Evolutionary conservation across 768 basidiomycete species (phyloP), one percentile per base, ranked within the genome.

Genomic region (Pleurotus pulmonarius): DNA sequence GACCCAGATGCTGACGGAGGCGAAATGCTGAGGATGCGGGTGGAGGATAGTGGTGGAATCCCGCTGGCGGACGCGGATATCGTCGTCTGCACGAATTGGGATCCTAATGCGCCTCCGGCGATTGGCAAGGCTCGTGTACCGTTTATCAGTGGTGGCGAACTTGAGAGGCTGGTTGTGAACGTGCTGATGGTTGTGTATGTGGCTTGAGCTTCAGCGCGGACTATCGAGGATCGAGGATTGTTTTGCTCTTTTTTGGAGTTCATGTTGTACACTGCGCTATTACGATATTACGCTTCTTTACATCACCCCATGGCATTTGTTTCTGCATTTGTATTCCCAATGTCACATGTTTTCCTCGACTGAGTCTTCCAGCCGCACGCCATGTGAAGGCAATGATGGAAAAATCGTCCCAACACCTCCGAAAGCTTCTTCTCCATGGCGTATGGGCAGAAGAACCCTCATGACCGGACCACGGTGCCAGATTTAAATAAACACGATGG

Each of bases 121-220:
- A 75, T 83, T 29, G 81, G 87, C 18, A 86, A 83, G 67, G 83
- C 88, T 61, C 76, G 84, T 5, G 88, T 90, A 1, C 81, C 83
- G 41, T 87, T 91, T 56, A 80, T 89, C 3, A 79, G 83, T 3
- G 74, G 75, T 12, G 86, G 86, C 1, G 80, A 84, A 66, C 64
- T 91, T 65, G 83, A 88, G 65, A 90, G 85, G 69, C 67, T 92
- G 56, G 77, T 90, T 4, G 87, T 92, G 18, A 91, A 92, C 67
- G 80, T 83, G n/a, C 67, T 91, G 51, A 62, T 92, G 46, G 86
- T 91, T 20, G 81, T 84, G 3, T 91, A 75, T 59, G 81, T 91
- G 60, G 83, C 85, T 46, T 87, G 71, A 20, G 20, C 20, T 20
- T 20, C 20, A 20, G 20, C 20, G 20, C 78, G 13, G 12, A 2